These are phyloP conservation scores for Pistacia vera DNA, from an alignment of 345 rosid species.

Conservation along the genomic window DNA sequence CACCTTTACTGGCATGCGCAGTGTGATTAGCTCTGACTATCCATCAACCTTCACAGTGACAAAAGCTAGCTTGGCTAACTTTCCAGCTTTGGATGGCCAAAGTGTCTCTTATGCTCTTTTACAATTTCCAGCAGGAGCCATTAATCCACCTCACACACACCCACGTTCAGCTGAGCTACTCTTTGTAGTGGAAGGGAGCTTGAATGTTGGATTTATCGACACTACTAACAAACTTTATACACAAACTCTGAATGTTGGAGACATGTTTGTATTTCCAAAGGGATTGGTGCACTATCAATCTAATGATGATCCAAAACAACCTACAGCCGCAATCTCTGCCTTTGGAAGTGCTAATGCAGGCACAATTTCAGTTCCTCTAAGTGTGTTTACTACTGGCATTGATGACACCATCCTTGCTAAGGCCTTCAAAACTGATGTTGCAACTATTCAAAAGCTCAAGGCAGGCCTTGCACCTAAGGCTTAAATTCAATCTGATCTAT, in stretches of 20 bases:
- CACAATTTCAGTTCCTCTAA: slow-evolving; percentile 26
- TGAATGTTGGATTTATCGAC: slow-evolving; percentile 33
- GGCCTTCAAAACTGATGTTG: slow-evolving; percentile 30
- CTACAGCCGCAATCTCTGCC: slow-evolving; percentile 23
- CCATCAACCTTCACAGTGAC: slow-evolving; percentile 13
- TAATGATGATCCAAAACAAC: slow-evolving; percentile 9
- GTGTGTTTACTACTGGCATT: slow-evolving; percentile 24
- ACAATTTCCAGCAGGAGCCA: slow-evolving; percentile 18
- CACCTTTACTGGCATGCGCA: slow-evolving; percentile 17
- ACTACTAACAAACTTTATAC: slow-evolving; percentile 28
- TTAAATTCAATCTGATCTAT: neutral
- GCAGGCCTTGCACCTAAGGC: slow-evolving; percentile 12
- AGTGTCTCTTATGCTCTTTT: slow-evolving; percentile 27
- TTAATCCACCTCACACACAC: slow-evolving; percentile 32
- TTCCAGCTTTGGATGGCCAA: slow-evolving; percentile 33
- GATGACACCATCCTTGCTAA: slow-evolving; percentile 27
- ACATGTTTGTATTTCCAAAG: slow-evolving; percentile 32
- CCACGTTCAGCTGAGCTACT: slow-evolving; percentile 34
- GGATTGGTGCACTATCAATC: slow-evolving; percentile 33
- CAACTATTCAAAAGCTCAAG: slow-evolving; percentile 21
- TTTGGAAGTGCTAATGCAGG: slow-evolving; percentile 36
- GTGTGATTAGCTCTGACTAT: neutral
- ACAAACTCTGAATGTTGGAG: slow-evolving; percentile 25
- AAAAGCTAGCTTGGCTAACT: slow-evolving; percentile 16
- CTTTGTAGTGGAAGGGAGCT: slow-evolving; percentile 10